Percentiles rank a stretch among this genome's conserved stretches.
Evolutionary conservation across 179 eudicot species (phyloP).

Genomic region (Spergularia azorica): DNA sequence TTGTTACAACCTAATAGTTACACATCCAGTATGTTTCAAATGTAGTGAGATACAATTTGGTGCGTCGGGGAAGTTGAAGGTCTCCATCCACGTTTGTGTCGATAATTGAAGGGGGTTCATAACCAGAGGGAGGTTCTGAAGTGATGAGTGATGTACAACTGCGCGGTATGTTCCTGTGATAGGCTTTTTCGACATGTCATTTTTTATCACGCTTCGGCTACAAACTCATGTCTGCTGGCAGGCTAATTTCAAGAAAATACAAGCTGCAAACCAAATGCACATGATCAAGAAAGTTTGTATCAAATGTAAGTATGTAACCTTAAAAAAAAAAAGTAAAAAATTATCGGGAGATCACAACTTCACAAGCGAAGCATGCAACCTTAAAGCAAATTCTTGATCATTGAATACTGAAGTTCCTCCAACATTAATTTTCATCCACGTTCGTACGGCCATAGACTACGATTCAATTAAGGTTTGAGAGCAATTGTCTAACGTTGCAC

Average conservation of each 20-base stretch:
- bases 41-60: background rate
- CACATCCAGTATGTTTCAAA: background rate
- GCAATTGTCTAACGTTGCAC: background rate
- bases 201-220: conserved; percentile 31
- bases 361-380: no score
- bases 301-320: no score
- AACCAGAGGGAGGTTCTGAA: background rate
- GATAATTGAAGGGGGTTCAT: background rate
- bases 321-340: background rate
- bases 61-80: background rate
- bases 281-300: background rate
- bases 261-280: conserved; percentile 53
- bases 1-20: conserved; percentile 15
- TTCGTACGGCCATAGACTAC: background rate
- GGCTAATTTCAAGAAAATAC: conserved; percentile 77
- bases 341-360: background rate
- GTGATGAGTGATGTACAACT: background rate
- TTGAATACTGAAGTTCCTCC: no score
- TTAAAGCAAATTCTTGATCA: no score
- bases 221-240: conserved; percentile 81
- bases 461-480: background rate
- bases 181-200: background rate
- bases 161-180: background rate
- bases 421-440: no score
- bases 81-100: background rate